Conservation (phyloP, 1,284 basidiomycete species). For the Sporisorium graminicola region DNA sequence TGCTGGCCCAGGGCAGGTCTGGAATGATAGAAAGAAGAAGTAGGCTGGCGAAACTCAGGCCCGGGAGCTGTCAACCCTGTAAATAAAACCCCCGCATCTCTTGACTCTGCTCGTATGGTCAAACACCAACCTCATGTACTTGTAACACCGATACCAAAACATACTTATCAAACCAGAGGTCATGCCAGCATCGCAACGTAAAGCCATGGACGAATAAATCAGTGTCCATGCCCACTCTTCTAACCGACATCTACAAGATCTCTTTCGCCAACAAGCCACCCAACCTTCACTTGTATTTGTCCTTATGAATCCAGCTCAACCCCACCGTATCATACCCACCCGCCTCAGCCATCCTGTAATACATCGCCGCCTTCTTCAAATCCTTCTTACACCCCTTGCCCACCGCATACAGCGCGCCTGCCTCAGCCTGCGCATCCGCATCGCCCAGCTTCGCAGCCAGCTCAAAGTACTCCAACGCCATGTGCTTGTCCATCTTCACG, state of each 20-base stretch:
- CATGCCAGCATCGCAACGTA: neutral
- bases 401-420: slow-evolving; percentile 85
- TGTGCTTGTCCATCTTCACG: slow-evolving; percentile 79
- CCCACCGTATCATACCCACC: slow-evolving; percentile 65
- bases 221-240: too few relatives aligned
- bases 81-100: neutral
- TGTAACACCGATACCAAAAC: slow-evolving; percentile 28
- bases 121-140: slow-evolving; percentile 18
- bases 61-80: too few relatives aligned
- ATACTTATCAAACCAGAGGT: too few relatives aligned
- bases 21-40: slow-evolving; percentile 57
- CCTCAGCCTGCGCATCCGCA: slow-evolving; percentile 81
- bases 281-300: slow-evolving; percentile 54
- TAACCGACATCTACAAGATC: too few relatives aligned
- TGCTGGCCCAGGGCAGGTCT: slow-evolving; percentile 45
- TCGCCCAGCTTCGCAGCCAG: slow-evolving; percentile 87
- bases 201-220: too few relatives aligned
- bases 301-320: slow-evolving; percentile 65
- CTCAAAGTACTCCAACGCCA: slow-evolving; percentile 79
- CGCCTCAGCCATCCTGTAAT: slow-evolving; percentile 82
- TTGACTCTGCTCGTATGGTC: neutral
- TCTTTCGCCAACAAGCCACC: neutral
- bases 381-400: slow-evolving; percentile 87
- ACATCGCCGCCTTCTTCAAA: slow-evolving; percentile 84
- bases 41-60: neutral